Base-by-base conservation (phyloP, 345 rosid species). In the Hibiscus mutabilis region DNA sequence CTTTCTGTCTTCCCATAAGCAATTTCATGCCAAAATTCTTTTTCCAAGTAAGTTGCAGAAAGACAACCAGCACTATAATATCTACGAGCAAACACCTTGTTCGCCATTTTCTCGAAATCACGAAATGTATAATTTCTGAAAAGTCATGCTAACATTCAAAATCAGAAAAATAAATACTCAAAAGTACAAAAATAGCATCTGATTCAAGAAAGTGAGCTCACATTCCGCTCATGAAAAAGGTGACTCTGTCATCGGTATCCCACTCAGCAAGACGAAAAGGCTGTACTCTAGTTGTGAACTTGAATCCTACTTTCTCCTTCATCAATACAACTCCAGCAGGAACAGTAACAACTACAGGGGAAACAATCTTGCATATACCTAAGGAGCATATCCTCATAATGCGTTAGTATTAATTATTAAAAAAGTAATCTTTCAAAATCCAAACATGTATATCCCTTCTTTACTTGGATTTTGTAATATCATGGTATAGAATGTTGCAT, bases 141-240 rank as follows among this genome's bases (percentile, higher is more conserved):
- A 81, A 73, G 74, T 59, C 66, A 73, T 47, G 73, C 44, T 44
- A 73, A 74, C 22, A 66, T 68, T 82, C 76, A 73, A 80, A 71
- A 73, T 78, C 79, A 72, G 25, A 33, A 52, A 56, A 69, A 74
- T 74, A 71, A 75, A 72, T 53, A 66, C 27, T 60, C 29, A 27
- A 66, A 66, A 58, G 63, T 15, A 57, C 35, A 69, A 72, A 42
- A 15, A 47, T 13, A 53, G 73, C 14, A 69, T 56, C 60, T 33
- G 47, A 60, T 42, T 51, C 60, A 27, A 71, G 74, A 37, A 58
- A 62, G 68, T 77, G 69, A 66, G 78, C 81, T 75, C 66, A 96
- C 99, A 91, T 91, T 78, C 98, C 97, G 82, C 99, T 96, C 99
- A 91, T 89, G 84, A 89, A 96, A 85, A 96, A 96, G 16, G 96